Base-by-base conservation (phyloP, 345 rosid species). In the Populus ilicifolia region DNA sequence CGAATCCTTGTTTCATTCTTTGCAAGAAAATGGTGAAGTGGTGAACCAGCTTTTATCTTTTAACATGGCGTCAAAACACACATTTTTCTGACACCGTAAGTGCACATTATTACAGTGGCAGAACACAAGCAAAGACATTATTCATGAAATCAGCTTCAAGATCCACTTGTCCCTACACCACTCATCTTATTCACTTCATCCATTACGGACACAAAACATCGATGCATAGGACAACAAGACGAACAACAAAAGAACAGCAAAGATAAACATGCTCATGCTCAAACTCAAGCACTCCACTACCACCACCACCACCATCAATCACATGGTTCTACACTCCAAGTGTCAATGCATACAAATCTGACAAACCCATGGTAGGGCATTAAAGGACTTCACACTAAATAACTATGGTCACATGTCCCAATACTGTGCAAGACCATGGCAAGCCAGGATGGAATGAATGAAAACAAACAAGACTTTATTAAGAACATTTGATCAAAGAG, bases 161-260 rank as follows among this genome's bases (percentile, higher is more conserved):
- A 70, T 59, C 21, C 41, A 59, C 33, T 27, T 6, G 69, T 21
- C 73, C 73, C 79, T 69, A 43, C 80, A 13, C 14, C 25, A 69
- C 56, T 70, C 69, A 62, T 29, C 44, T 39, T 69, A 77, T 48
- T 29, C 66, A 70, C 70, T 43, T 16, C 14, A 67, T 67, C 56
- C 72, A 50, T 67, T 56, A 64, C 30, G 30, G 70, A 64, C 77
- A 74, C 62, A 25, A 73, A 71, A 69, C 39, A 43, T 69, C 11
- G 44, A 69, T 8, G 17, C 43, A 70, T 70, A 44, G 8, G 50
- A 70, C 79, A 70, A 44, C 13, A 70, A 5, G 4, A 69, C 6
- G 21, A 70, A 33, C 17, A 77, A 59, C 50, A 27, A 36, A 41
- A 41, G 4, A 39, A 5, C 13, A 77, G 56, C 56, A 52, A 64